A percentile compares a stretch with the other conserved stretches of the same genome.
Evolutionary conservation across 2,329 filamentous ascomycete genomes (phyloP).

Genomic region (Trichoderma atrobrunneum): DNA sequence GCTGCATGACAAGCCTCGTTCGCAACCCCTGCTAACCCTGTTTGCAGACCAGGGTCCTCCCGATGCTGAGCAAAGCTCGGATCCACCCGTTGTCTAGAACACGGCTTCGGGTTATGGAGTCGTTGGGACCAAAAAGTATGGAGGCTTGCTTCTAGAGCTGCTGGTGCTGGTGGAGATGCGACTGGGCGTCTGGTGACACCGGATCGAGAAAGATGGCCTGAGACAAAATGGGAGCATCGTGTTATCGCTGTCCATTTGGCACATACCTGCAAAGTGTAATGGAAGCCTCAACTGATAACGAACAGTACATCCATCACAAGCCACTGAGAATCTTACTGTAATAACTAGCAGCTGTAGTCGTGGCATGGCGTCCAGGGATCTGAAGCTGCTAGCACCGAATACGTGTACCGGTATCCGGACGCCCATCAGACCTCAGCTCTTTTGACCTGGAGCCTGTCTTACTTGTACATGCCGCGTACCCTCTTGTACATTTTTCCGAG

Average conservation of each 20-base stretch:
- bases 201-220: neutral
- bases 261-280: neutral
- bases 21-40: constrained; percentile 1
- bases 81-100: constrained; percentile 15
- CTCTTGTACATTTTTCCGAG: constrained; percentile 4
- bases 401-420: constrained; percentile 3
- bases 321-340: neutral
- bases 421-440: neutral
- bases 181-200: neutral
- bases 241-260: neutral
- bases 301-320: neutral
- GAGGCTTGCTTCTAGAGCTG: neutral
- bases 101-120: neutral
- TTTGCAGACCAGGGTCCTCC: neutral
- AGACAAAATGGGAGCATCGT: neutral
- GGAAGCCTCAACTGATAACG: neutral
- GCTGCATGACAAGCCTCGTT: constrained; percentile 12
- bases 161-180: neutral
- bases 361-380: neutral
- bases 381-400: neutral
- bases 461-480: neutral
- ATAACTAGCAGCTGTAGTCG: neutral
- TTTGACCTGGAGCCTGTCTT: neutral
- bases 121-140: neutral
- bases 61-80: constrained; percentile 1